Evolutionary conservation across 257 asterid genomes (phyloP), one percentile per base, ranked within the genome.

Genomic region (Ilex aquifolium): DNA sequence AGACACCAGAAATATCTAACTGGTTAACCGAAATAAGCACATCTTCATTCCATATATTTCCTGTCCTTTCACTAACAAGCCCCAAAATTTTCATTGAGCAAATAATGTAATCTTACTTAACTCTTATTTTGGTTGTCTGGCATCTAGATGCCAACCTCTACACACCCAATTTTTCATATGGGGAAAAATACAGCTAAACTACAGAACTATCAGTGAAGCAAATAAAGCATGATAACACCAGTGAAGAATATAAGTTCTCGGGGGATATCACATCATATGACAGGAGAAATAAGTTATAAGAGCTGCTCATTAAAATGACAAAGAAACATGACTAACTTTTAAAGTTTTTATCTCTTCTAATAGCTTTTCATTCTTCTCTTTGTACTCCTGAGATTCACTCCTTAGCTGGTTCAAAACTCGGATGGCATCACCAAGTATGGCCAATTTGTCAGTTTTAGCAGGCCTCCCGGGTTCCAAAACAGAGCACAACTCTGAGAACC

Each of bases 391-490:
- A 58, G 82, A 76, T 70, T 88, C 91, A 57, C 82, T 60, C 71
- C 72, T 86, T 44, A 88, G 83, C 79, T 84, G 84, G 56, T 74
- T 77, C 65, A 88, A 31, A 49, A 58, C 67, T 67, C 93, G 72
- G 64, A 86, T 82, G 56, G 96, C 86, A 74, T 88, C 95, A 40
- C 85, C 71, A 44, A 88, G 90, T 59, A 88, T 80, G 51, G 84
- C 87, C 61, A 82, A 69, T 71, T 86, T 88, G 77, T 88, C 96
- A 14, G 91, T 82, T 84, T 69, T 86, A 46, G 72, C 79, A 56
- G 95, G 85, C 69, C 82, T 77, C 62, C 83, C 93, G 13, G 93
- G 96, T 63, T 84, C 93, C 80, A 88, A 75, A 64, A 69, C 44
- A 61, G 83, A 78, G 52, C 82, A 82, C 58, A 88, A 64, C 60